phyloP scores from a whole-genome alignment of 208 protist genomes.

The Leptomonas seymouri region DNA sequence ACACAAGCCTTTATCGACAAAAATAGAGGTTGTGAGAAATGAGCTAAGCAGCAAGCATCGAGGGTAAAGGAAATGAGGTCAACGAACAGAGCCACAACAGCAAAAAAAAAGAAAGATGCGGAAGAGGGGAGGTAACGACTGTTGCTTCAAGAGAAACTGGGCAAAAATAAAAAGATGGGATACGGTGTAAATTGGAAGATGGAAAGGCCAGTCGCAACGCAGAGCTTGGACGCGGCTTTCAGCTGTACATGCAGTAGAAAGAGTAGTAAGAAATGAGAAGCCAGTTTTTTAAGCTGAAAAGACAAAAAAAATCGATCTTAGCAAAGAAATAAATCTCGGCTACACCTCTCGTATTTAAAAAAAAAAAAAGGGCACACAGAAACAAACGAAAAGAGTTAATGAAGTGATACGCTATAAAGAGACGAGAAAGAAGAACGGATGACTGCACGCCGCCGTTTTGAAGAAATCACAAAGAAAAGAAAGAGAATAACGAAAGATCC shows the following conservation, averaged over 20 bases:
- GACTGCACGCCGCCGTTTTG: no score
- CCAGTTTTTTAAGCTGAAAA: no score
- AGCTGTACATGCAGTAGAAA: not conserved
- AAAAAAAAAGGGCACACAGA: not conserved
- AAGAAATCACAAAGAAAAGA: not conserved
- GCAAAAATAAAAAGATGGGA: conserved; percentile 13
- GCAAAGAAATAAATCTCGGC: not conserved
- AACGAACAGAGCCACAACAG: not conserved
- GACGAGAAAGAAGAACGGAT: no score
- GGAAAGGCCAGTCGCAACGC: not conserved
- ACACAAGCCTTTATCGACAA: not conserved
- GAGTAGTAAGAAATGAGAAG: not conserved
- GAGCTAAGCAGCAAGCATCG: no score
- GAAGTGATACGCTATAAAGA: no score
- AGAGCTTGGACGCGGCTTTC: not conserved
- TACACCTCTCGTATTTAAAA: no score
- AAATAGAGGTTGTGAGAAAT: not conserved
- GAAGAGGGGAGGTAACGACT: not conserved
- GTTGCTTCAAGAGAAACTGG: no score
- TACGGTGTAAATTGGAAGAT: not conserved
- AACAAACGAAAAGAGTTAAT: not conserved
- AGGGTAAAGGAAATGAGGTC: not conserved
- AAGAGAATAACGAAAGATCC: not conserved
- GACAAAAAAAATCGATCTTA: not conserved
- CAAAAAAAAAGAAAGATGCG: not conserved